These are phyloP conservation scores for Odonthalia washingtoniensis DNA, from an alignment of 31 red algal species.

Conservation along the genomic window DNA sequence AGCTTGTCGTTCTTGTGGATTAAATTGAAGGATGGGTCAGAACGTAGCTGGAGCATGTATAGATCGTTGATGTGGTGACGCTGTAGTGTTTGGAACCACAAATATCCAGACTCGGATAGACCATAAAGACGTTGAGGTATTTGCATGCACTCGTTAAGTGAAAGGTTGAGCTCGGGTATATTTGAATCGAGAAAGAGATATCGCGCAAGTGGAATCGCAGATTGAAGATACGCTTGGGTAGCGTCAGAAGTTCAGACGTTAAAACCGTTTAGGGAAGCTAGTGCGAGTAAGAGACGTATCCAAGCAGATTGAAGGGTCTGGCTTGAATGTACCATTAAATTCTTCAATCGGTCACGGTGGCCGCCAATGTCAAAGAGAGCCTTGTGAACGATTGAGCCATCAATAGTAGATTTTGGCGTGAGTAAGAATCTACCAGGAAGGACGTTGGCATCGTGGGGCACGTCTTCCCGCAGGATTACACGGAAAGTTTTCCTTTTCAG, in stretches of 20 bases:
- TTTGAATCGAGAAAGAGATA: conserved; percentile 6
- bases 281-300: conserved; percentile 20
- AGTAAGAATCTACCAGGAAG: conserved; percentile 49
- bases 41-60: too few relatives aligned
- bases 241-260: conserved; percentile 24
- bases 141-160: conserved; percentile 12
- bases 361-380: conserved; percentile 42
- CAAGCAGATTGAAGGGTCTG: conserved; percentile 17
- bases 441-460: too few relatives aligned
- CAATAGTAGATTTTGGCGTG: conserved; percentile 3
- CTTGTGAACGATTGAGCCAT: neutral
- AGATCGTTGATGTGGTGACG: too few relatives aligned
- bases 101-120: conserved; percentile 18
- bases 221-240: conserved; percentile 20
- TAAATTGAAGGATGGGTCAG: too few relatives aligned
- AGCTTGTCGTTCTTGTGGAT: too few relatives aligned
- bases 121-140: conserved; percentile 24
- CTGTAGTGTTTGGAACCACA: too few relatives aligned
- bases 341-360: conserved; percentile 29
- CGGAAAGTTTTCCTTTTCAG: conserved; percentile 13
- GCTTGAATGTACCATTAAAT: conserved; percentile 35
- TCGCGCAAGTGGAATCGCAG: too few relatives aligned
- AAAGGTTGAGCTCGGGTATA: conserved; percentile 35
- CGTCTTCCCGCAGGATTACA: conserved; percentile 1
- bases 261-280: conserved; percentile 10